Evolutionary conservation across 2,329 filamentous ascomycete species (phyloP).

Genomic region (Xylaria sp.): DNA sequence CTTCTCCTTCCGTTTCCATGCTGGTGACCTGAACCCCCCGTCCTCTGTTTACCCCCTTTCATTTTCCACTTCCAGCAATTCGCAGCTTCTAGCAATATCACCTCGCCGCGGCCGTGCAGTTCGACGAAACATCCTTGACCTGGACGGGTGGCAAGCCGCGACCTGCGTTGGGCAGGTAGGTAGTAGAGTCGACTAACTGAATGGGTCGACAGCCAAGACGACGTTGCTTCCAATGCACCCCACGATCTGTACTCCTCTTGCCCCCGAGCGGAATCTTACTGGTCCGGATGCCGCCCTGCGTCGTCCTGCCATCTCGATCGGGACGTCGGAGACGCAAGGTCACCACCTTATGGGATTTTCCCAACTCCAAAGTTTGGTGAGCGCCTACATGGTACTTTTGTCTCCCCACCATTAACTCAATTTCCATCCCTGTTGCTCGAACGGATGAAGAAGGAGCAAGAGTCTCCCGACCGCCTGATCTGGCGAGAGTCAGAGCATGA

Average conservation of each 20-base stretch:
- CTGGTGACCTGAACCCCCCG: not conserved
- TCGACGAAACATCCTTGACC: not conserved
- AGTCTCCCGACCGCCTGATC: not conserved
- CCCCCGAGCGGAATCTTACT: not conserved
- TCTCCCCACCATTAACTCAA: not conserved
- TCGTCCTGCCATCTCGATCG: not conserved
- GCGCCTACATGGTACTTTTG: no score
- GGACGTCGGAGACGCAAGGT: not conserved
- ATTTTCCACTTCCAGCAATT: slow-evolving; percentile 19
- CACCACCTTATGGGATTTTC: not conserved
- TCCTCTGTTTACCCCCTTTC: not conserved
- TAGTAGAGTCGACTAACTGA: not conserved
- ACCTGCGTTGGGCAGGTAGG: not conserved
- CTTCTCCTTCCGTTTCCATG: not conserved
- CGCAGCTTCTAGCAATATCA: not conserved
- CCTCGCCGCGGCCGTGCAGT: not conserved
- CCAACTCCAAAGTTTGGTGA: no score
- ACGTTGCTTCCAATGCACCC: not conserved
- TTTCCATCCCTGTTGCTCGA: not conserved
- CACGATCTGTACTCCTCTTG: not conserved
- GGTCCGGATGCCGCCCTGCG: not conserved
- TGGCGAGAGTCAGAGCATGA: not conserved
- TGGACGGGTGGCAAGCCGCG: no score
- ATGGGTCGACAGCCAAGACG: not conserved
- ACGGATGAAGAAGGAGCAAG: slow-evolving; percentile 8